Evolutionary conservation across 2,329 filamentous ascomycete species (phyloP), one percentile per base, ranked within the genome.

Genomic region (Alternaria novae-zelandiae): DNA sequence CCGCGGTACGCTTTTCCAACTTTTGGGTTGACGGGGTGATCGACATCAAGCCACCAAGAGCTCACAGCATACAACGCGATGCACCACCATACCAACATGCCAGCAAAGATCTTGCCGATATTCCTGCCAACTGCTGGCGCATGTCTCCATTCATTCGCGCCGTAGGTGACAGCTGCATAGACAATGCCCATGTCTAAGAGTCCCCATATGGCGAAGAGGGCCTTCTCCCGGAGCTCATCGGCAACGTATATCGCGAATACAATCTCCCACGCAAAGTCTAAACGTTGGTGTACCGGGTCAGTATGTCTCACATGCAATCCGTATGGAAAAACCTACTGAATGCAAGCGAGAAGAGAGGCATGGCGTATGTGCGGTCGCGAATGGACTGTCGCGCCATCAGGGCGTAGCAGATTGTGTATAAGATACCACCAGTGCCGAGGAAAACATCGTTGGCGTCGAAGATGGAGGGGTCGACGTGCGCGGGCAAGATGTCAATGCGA

Each of bases 251-350:
- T 74, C 3, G 80, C 80, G 73, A 84, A 85, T 57, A 87, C 77
- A 3, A 85, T 72, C 69, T 87, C 85, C 85, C 85, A 87, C 2
- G 81, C 82, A 32, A 86, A 79, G 63, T 87, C 36, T 41, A 3
- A 11, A 41, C 8, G 5, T 10, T 10, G 36, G 36, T 41, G n/a
- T 41, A 41, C n/a, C 5, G 36, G 36, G 36, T 41, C 36, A 41
- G 36, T 41, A 41, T 3, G 15, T 17, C 0, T 11, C 36, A 17
- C 3, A 17, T 41, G n/a, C 36, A 41, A 1, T 10, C 1, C 5
- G 15, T 11, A 41, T 9, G 8, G n/a, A 17, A 2, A 11, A 8
- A 41, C 36, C 8, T 41, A 41, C 36, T 87, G 70, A 83, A 69
- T 13, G 81, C 81, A 10, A 87, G 81, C 0, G 83, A 80, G 53